Base-by-base conservation (phyloP, 192 early-diverging fungal species). In the Backusella luteola region DNA sequence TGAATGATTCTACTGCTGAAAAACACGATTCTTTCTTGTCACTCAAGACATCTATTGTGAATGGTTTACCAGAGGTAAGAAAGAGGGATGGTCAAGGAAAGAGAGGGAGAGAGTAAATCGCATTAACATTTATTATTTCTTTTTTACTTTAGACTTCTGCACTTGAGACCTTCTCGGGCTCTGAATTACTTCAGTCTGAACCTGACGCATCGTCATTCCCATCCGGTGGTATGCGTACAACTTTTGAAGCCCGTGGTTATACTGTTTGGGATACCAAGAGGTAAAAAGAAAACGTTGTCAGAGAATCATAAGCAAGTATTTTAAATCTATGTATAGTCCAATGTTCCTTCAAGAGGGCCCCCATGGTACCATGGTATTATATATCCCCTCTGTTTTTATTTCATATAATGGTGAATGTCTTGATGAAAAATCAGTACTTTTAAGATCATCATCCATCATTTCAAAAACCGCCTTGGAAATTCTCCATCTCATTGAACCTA, bases 161-260 rank as follows among this genome's bases (percentile, higher is more conserved):
- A 59, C 93, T 99, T 66, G 98, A 99, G 82, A 91, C 93, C 74
- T 98, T 99, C 86, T 99, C 98, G 34, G 98, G 98, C 67, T 92
- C 94, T 74, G 94, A 98, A 87, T 91, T 99, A 76, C 88, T 99
- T 78, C 98, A 99, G 88, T 94, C 97, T 41, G 98, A 99, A 89
- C 98, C 98, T 70, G 98, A 99, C 87, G 98, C 98, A 9, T 99
- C 98, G 42, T 98, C 96, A 59, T 99, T 99, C 91, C 98, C 98
- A 76, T 96, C 95, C 78, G 97, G 97, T 79, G 97, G 98, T 81
- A 96, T 98, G 92, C 91, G 97, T 80, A 88, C 94, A 66, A 99
- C 98, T 72, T 99, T 99, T 84, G 98, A 99, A 88, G 98, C 97
- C 76, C 95, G 97, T 84, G 98, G 98, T 71, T 99, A 99, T 91